Evolutionary conservation across 495 filamentous ascomycete species (phyloP), one percentile per base, ranked within the genome.

Genomic region (Haplographium delicatum): DNA sequence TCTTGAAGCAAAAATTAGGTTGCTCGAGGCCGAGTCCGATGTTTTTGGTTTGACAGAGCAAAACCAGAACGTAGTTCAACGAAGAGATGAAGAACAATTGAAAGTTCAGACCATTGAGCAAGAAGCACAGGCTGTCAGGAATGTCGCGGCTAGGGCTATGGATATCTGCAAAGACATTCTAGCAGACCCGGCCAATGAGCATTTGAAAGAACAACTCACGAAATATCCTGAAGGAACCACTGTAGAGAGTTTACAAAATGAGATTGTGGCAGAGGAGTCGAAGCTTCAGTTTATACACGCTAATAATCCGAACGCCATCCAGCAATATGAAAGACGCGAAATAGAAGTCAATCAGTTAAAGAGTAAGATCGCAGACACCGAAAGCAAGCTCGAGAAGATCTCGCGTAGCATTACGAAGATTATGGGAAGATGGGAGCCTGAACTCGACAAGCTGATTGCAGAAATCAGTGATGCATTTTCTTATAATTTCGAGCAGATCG

Each of bases 401-500:
- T 72, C 74, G 27, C 56, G 62, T 6, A 66, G 74, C 24, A 69
- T 88, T 18, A 62, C 67, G 0, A 65, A 74, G 8, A 60, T 81
- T 30, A 72, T 73, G 39, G 66, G 66, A 19, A 73, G 76, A 33
- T 98, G 89, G 89, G 93, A 97, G 63, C 94, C 93, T 0, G 66
- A 77, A 58, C 73, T 98, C 16, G 91, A 97, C 55, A 71, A 68
- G 7, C 75, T 97, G 15, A 74, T 96, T 33, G 67, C 69, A 28
- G 82, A 81, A 60, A 96, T 98, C 64, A 94, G 86, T 60, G 82
- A 86, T 20, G 90, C 90, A 2, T 97, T 97, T 61, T 79, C 83
- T 1, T 80, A 89, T 57, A 95, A 91, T 57, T 96, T 98, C 63
- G 79, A 82, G 56, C 86, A 91, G 63, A 97, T 98, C 62, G 88